Conservation (phyloP, 2,329 filamentous ascomycete genomes). For the Rachicladosporium sp. region DNA sequence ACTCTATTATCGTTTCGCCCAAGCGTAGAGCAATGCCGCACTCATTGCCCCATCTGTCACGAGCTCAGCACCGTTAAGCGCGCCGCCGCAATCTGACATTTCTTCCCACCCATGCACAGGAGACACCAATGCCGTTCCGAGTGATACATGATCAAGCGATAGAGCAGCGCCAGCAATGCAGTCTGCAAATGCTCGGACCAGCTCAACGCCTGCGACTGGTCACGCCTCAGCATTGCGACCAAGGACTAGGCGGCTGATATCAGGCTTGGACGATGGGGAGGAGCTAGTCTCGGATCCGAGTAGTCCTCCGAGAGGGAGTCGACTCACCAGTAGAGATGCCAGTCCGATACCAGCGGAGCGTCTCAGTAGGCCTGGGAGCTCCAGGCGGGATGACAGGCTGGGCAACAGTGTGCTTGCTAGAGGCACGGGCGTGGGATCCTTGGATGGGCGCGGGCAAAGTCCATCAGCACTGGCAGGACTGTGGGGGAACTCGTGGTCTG, state of each 20-base stretch:
- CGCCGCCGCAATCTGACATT: no score
- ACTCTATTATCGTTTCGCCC: no score
- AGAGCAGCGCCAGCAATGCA: constrained; percentile 15
- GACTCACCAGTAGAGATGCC: constrained; percentile 2
- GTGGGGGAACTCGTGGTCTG: constrained; percentile 37
- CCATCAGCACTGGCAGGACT: constrained; percentile 22
- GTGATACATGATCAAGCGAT: no score
- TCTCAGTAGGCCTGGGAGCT: constrained; percentile 3
- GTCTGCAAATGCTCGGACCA: constrained; percentile 18
- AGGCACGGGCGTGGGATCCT: constrained; percentile 12
- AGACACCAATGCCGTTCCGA: no score
- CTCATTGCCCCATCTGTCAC: no score
- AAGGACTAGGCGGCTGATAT: constrained; percentile 35
- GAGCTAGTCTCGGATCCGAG: constrained; percentile 24
- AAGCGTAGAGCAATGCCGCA: no score
- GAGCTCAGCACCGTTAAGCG: no score
- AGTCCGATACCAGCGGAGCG: constrained; percentile 5
- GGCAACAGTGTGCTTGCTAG: background rate
- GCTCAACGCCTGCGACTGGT: constrained; percentile 23
- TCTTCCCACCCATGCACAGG: no score
- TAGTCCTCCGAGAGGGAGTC: constrained; percentile 10
- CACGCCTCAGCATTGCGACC: constrained; percentile 31
- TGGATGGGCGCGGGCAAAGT: no score
- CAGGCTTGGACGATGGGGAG: constrained; percentile 33
- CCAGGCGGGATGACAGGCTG: constrained; percentile 3